Conservation (phyloP, 257 asterid species). For the Oldenlandia corymbosa region DNA sequence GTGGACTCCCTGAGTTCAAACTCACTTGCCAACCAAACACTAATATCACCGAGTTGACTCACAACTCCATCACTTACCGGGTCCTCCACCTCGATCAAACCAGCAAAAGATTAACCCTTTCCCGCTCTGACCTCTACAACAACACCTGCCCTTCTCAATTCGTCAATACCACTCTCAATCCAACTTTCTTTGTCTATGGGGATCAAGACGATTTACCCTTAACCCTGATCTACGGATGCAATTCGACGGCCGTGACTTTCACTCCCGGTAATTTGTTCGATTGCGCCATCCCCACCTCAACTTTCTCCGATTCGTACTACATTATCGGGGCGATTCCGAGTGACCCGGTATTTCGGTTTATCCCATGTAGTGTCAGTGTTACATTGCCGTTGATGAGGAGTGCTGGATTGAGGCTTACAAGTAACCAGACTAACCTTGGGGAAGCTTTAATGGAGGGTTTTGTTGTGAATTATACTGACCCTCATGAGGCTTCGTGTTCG, state of each 20-base stretch:
- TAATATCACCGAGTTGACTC: constrained; percentile 30
- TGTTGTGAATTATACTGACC: constrained; percentile 45
- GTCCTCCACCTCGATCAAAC: constrained; percentile 36
- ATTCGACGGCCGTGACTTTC: constrained; percentile 13
- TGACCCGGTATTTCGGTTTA: constrained; percentile 30
- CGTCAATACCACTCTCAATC: constrained; percentile 34
- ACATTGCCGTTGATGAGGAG: constrained; percentile 32
- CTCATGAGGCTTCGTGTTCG: constrained; percentile 34
- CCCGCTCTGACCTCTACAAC: constrained; percentile 46
- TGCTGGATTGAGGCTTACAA: constrained; percentile 26
- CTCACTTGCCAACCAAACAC: constrained; percentile 38
- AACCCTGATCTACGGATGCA: constrained; percentile 49
- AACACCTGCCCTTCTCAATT: constrained; percentile 44
- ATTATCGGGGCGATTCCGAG: constrained; percentile 45
- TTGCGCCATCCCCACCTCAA: constrained; percentile 20
- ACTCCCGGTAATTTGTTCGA: constrained; percentile 36
- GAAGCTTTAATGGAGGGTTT: constrained; percentile 55
- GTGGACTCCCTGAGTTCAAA: constrained; percentile 49
- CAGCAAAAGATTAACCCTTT: constrained; percentile 25
- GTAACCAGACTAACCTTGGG: constrained; percentile 24
- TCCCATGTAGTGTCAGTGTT: constrained; percentile 30
- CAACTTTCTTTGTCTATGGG: constrained; percentile 21
- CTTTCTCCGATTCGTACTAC: constrained; percentile 32
- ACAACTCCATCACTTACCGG: constrained; percentile 36
- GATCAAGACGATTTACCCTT: constrained; percentile 24